Percentiles rank a stretch among this genome's conserved stretches.
These are phyloP conservation scores for Penicillium bialowiezense DNA, from an alignment of 495 filamentous ascomycete genomes.

Conservation along the genomic window DNA sequence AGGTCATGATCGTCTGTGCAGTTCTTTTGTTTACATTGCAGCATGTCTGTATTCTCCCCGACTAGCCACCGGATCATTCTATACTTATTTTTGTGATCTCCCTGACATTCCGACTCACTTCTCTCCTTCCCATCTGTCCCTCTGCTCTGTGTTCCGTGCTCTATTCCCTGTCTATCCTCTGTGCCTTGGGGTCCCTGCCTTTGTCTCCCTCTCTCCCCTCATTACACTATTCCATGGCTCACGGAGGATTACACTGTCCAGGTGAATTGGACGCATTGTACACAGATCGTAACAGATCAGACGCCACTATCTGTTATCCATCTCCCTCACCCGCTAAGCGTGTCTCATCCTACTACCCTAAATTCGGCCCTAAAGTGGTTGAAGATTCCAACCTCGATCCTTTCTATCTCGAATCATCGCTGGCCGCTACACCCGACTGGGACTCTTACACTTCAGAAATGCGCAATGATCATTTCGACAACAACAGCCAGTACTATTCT, in stretches of 20 bases:
- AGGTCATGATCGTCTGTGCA: conserved; percentile 42
- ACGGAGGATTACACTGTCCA: conserved; percentile 32
- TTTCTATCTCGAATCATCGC: conserved; percentile 44
- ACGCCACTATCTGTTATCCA: conserved; percentile 33
- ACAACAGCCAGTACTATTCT: conserved; percentile 35
- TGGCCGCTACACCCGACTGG: conserved; percentile 30
- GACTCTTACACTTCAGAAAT: conserved; percentile 24
- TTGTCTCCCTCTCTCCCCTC: conserved; percentile 8
- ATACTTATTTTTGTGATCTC: conserved; percentile 35
- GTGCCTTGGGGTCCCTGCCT: conserved; percentile 12
- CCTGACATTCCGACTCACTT: conserved; percentile 13
- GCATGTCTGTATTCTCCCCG: conserved; percentile 35
- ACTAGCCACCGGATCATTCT: conserved; percentile 18
- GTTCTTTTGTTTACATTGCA: conserved; percentile 44
- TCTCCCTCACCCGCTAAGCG: conserved; percentile 32
- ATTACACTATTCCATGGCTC: conserved; percentile 37
- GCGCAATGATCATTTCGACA: conserved; percentile 37
- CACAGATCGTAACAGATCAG: conserved; percentile 34
- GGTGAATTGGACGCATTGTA: conserved; percentile 36
- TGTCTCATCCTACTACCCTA: conserved; percentile 36
- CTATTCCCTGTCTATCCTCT: too few species aligned
- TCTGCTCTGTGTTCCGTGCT: too few species aligned
- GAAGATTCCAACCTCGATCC: conserved; percentile 45
- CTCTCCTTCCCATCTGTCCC: conserved; percentile 15
- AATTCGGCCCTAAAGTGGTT: conserved; percentile 23